These are phyloP conservation scores for Pestalotiopsis sp. DNA, from an alignment of 2,329 filamentous ascomycete species.

Conservation along the genomic window DNA sequence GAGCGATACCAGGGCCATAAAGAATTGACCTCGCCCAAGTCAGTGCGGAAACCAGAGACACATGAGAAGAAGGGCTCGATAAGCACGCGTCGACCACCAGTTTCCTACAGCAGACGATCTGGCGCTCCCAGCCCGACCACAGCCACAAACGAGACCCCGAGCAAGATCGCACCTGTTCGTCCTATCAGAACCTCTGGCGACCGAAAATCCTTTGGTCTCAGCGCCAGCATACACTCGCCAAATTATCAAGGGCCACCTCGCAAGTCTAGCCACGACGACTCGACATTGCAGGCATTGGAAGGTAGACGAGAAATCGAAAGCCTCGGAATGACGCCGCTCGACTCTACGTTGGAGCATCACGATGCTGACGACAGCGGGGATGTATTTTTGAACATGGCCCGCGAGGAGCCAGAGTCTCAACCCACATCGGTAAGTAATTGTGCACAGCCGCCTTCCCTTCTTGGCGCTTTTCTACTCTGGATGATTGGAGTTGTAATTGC, in stretches of 20 bases:
- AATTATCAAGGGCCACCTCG: conserved; percentile 47
- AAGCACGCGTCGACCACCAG: conserved; percentile 45
- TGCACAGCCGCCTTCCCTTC: background rate
- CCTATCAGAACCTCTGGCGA: conserved; percentile 59
- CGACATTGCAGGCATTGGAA: conserved; percentile 54
- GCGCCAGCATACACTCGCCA: conserved; percentile 50
- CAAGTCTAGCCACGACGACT: conserved; percentile 50
- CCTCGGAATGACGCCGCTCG: conserved; percentile 42
- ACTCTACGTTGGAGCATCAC: conserved; percentile 37
- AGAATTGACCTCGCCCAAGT: conserved; percentile 49
- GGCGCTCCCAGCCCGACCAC: conserved; percentile 28
- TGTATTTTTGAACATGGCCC: conserved; percentile 61
- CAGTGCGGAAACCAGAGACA: conserved; percentile 42
- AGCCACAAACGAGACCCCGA: conserved; percentile 20
- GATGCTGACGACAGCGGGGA: conserved; percentile 59
- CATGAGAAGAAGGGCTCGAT: conserved; percentile 51
- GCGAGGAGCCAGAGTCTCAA: conserved; percentile 43
- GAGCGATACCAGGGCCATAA: conserved; percentile 46
- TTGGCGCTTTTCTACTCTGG: background rate
- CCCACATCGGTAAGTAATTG: conserved; percentile 49
- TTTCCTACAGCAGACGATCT: conserved; percentile 51
- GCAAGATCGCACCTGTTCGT: conserved; percentile 55
- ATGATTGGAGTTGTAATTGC: background rate
- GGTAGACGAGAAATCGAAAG: conserved; percentile 42
- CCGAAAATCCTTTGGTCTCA: conserved; percentile 55